Base-by-base conservation (phyloP, 257 asterid species). In the Solanum clarkiae region DNA sequence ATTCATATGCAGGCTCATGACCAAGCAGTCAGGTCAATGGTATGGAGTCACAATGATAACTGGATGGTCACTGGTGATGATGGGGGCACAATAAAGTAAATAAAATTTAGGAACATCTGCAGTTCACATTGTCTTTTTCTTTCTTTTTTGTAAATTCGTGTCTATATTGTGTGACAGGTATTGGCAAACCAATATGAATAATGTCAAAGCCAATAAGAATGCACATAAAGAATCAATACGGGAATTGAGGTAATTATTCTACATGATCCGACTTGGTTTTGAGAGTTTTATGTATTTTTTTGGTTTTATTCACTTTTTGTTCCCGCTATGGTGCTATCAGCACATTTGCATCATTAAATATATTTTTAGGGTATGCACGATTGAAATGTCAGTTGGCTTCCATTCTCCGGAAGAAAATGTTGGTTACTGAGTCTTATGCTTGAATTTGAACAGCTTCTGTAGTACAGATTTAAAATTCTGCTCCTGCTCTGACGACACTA, bases 11-110 rank as follows among this genome's bases (percentile, higher is more conserved):
- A 96, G 99, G 99, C 99, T 88, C 99, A 95, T 89, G 99, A 96
- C 83, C 97, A 96, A 91, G 98, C 99, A 59, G 98, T 96, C 86
- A 93, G 99, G 88, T 94, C 99, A 85, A 96, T 96, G 99, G 89
- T 96, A 51, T 96, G 99, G 99, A 97, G 99, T 92, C 93, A 97
- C 89, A 97, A 95, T 32, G 99, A 95, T 91, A 95, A 93, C 90
- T 97, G 98, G 98, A 97, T 97, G 99, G 99, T 97, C 89, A 94
- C 99, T 53, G 99, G 99, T 79, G 99, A 97, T 90, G 99, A 97
- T 89, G 98, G 97, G 88, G 99, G 99, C 75, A 77, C 98, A 79
- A 95, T 97, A 87, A 97, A 97, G 98, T 96, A 94, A 92, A 24
- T 40, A 88, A 75, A 40, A 82, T 65, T 74, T 88, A 80, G 42